These are phyloP conservation scores for Cucumis hystrix DNA, from an alignment of 306 rosid species.

Conservation along the genomic window DNA sequence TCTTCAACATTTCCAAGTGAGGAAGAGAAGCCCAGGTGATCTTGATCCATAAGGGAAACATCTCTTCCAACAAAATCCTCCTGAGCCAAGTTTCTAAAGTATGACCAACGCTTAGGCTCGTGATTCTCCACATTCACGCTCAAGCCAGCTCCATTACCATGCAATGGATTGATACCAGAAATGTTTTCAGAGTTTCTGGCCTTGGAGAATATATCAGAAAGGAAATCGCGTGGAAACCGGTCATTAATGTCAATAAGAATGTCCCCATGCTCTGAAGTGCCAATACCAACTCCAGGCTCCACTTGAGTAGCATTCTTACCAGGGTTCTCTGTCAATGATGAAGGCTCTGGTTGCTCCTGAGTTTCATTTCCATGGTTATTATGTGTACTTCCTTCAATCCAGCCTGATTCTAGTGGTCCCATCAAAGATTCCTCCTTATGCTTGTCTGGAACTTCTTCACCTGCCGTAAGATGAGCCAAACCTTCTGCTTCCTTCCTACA, in stretches of 20 bases:
- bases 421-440: conserved; percentile 17
- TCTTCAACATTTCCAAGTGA: conserved; percentile 21
- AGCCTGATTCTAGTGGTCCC: conserved; percentile 20
- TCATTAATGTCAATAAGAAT: conserved; percentile 54
- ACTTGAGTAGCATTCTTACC: conserved; percentile 14
- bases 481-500: conserved; percentile 13
- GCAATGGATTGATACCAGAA: conserved; percentile 28
- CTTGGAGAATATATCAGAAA: conserved; percentile 40
- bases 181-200: conserved; percentile 26
- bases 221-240: conserved; percentile 48
- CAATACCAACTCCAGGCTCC: conserved; percentile 20
- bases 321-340: conserved; percentile 17
- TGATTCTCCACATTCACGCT: conserved; percentile 64
- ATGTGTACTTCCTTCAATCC: conserved; percentile 14
- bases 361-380: conserved; percentile 10
- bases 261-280: conserved; percentile 34
- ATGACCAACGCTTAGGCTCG: conserved; percentile 73
- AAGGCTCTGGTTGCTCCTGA: conserved; percentile 8
- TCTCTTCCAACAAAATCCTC: conserved; percentile 44
- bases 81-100: conserved; percentile 66
- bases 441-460: conserved; percentile 15
- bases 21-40: conserved; percentile 50
- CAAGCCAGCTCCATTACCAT: conserved; percentile 40
- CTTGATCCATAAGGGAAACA: conserved; percentile 72
- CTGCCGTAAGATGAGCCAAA: conserved; percentile 12